Evolutionary conservation across 2,329 filamentous ascomycete species (phyloP), one percentile per base, ranked within the genome.

Genomic region (Thielaviopsis musarum): DNA sequence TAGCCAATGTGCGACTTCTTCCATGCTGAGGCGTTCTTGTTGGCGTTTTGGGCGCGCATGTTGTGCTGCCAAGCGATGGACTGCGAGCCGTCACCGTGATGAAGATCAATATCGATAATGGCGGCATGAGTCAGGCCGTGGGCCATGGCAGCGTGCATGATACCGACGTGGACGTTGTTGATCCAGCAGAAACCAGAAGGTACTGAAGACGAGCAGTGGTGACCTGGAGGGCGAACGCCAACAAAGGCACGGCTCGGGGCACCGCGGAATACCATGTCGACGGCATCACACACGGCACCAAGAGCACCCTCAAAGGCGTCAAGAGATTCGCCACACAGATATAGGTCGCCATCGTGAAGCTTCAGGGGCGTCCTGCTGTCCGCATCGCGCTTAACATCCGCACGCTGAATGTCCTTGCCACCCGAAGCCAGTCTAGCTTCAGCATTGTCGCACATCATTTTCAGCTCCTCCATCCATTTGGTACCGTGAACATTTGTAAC

Each of bases 151-250:
- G 85, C 91, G 69, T 98, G 88, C 70, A 94, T 87, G 64, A 98
- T 95, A 0, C 91, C 93, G 22, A 98, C 88, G 68, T 97, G 91
- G 0, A 98, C 90, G 68, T 98, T 98, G 70, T 98, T 98, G 56
- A 98, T 74, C 91, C 93, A 98, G 73, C 93, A 98, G 69, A 98
- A 98, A 0, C 93, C 93, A 1, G 91, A 96, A 0, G 93, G 93
- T 66, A 86, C 85, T 56, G 86, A 82, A 3, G 88, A 82, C 2
- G 91, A 95, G 71, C 93, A 98, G 68, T 98, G 93, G 69, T 98
- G 93, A 0, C 93, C 93, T 0, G 93, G 93, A 4, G 93, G 93
- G 34, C 93, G 83, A 56, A 97, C 87, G 28, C 87, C 91, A 56
- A 97, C 89, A 69, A 98, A 98, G 0, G 91, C 90, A 59, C 89